phyloP scores from a whole-genome alignment of 192 early-diverging fungal genomes.

The Physocladia obscura region DNA sequence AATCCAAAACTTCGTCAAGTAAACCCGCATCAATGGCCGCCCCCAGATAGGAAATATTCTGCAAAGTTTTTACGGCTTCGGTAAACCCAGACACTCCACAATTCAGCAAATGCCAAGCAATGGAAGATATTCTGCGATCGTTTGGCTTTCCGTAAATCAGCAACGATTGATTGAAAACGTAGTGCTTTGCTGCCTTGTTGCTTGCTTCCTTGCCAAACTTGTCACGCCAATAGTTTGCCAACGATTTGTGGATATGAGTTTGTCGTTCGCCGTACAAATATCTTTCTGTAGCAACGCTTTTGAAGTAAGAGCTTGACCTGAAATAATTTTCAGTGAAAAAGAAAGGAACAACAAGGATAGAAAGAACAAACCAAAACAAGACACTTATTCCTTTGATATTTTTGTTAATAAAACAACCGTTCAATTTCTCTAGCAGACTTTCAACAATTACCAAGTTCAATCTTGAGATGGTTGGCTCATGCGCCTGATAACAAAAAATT shows the following conservation, averaged over 20 bases:
- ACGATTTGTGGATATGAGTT: conserved; percentile 1
- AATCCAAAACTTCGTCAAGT: conserved; percentile 22
- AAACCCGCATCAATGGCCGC: conserved; percentile 30
- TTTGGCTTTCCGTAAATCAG: conserved; percentile 26
- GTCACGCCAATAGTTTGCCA: conserved; percentile 31
- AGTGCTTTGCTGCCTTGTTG: conserved; percentile 1
- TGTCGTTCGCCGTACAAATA: conserved; percentile 20
- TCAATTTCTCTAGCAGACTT: conserved; percentile 14
- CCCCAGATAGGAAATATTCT: conserved; percentile 25
- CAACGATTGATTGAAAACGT: conserved; percentile 25
- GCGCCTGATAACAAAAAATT: background rate
- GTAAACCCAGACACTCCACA: conserved; percentile 3
- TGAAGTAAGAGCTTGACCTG: conserved; percentile 26
- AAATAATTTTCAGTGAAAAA: background rate
- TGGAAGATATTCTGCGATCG: conserved; percentile 16
- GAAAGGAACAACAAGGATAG: background rate
- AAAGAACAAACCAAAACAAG: conserved; percentile 21
- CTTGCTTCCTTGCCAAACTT: conserved; percentile 21
- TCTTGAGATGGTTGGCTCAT: conserved; percentile 22
- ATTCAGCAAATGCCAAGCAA: conserved; percentile 31
- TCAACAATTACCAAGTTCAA: conserved; percentile 1
- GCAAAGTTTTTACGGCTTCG: conserved; percentile 29
- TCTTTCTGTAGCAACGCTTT: conserved; percentile 10
- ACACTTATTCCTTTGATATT: conserved; percentile 17
- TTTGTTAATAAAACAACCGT: background rate